A percentile compares a stretch with the other conserved stretches of the same genome.
Conservation (phyloP, 176 grass and related monocot genomes). For the Ampelocalamus luodianensis region DNA sequence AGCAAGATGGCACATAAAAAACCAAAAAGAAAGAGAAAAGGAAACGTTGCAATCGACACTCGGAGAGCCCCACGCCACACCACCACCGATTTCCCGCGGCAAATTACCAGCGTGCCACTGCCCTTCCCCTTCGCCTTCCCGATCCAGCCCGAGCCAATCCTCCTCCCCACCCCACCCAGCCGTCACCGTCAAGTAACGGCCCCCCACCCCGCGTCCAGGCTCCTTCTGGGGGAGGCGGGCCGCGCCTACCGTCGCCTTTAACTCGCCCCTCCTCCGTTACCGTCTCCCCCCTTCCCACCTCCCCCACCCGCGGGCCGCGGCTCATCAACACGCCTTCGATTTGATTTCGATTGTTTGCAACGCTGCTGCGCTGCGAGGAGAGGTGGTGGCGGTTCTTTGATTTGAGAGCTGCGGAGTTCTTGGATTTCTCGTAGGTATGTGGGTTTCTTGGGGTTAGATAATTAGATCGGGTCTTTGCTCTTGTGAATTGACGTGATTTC, state of each 20-base stretch:
- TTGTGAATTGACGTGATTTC: background rate
- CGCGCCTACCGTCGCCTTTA: conserved; percentile 46
- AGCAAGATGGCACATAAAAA: background rate
- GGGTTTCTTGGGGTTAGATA: background rate
- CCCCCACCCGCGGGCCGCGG: conserved; percentile 21
- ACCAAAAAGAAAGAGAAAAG: background rate
- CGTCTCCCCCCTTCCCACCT: conserved; percentile 45
- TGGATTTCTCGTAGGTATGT: conserved; percentile 51
- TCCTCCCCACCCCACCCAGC: background rate
- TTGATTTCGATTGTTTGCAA: conserved; percentile 4
- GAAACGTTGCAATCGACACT: background rate
- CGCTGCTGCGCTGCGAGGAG: background rate
- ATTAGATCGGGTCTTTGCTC: conserved; percentile 17
- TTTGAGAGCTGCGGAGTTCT: conserved; percentile 36
- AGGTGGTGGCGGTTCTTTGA: background rate
- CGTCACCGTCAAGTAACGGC: conserved; percentile 83
- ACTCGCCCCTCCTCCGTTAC: conserved; percentile 54
- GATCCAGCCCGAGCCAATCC: background rate
- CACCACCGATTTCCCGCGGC: background rate
- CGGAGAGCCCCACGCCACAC: fast-evolving
- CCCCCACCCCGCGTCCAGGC: conserved; percentile 51
- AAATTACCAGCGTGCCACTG: background rate
- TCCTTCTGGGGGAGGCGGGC: conserved; percentile 64
- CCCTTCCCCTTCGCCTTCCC: background rate
- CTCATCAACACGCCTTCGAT: conserved; percentile 5